Evolutionary conservation across 495 filamentous ascomycete species (phyloP).

Genomic region (Aspergillus sclerotiicarbonarius): DNA sequence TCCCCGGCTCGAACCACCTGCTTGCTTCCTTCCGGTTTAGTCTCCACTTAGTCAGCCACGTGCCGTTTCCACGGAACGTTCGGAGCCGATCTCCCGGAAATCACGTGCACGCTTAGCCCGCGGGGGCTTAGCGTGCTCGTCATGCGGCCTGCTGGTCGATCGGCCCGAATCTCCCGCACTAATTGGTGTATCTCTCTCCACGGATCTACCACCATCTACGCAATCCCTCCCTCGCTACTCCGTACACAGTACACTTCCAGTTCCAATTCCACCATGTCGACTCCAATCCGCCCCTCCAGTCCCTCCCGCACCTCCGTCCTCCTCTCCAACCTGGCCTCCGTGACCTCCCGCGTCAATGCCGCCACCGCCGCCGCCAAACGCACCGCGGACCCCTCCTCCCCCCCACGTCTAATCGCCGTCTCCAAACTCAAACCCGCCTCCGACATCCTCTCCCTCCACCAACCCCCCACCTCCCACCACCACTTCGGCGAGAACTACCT

Average conservation of each 20-base stretch:
- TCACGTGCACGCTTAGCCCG: constrained; percentile 9
- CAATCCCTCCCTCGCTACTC: too few relatives aligned
- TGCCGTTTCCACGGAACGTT: neutral
- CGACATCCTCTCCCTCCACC: constrained; percentile 82
- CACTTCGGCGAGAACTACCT: constrained; percentile 98
- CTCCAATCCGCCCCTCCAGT: constrained; percentile 33
- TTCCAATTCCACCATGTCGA: neutral
- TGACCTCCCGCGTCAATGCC: constrained; percentile 33
- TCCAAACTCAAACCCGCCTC: constrained; percentile 90
- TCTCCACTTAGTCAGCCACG: neutral
- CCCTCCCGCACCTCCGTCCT: constrained; percentile 38
- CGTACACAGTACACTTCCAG: too few relatives aligned
- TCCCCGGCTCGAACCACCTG: neutral
- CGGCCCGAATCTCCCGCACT: too few relatives aligned
- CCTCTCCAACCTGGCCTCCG: constrained; percentile 37
- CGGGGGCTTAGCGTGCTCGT: too few relatives aligned
- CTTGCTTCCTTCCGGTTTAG: neutral
- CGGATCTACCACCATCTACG: too few relatives aligned
- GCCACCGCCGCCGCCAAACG: constrained; percentile 19
- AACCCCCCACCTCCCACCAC: constrained; percentile 54
- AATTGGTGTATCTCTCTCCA: too few relatives aligned
- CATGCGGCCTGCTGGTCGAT: too few relatives aligned
- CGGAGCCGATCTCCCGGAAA: constrained; percentile 10
- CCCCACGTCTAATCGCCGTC: constrained; percentile 80
- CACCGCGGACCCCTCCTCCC: constrained; percentile 20